phyloP scores from a whole-genome alignment of 1,284 basidiomycete genomes.

The Ganoderma resinaceum region DNA sequence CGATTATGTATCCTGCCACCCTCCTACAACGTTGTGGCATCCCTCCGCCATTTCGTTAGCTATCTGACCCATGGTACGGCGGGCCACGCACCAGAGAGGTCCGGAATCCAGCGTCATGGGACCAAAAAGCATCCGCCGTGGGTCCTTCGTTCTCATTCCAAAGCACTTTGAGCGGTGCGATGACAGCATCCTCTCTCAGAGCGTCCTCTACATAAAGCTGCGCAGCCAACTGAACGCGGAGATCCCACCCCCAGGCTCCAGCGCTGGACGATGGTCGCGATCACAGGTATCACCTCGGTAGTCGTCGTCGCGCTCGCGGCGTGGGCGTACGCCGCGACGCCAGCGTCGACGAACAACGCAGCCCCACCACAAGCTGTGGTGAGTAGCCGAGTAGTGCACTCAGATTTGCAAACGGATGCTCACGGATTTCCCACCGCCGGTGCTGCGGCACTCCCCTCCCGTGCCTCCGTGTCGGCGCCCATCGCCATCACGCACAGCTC shows the following conservation, averaged over 20 bases:
- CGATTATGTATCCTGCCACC: background rate
- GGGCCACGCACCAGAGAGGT: background rate
- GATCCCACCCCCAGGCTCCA: slow-evolving; percentile 5
- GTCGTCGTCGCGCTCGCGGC: slow-evolving; percentile 18
- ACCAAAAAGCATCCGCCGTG: slow-evolving; percentile 21
- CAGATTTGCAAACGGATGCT: slow-evolving; percentile 8
- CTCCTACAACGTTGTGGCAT: background rate
- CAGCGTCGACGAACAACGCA: slow-evolving; percentile 9
- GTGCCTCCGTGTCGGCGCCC: background rate
- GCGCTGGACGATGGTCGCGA: slow-evolving; percentile 21
- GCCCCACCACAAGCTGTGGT: slow-evolving; percentile 37
- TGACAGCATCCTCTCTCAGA: slow-evolving; percentile 16
- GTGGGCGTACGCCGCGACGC: slow-evolving; percentile 22
- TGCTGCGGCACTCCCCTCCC: background rate
- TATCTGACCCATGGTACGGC: background rate
- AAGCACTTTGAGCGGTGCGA: slow-evolving; percentile 8
- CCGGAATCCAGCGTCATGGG: slow-evolving; percentile 19
- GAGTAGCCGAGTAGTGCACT: slow-evolving; percentile 9
- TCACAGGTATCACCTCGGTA: slow-evolving; percentile 9
- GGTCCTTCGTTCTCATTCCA: slow-evolving; percentile 12
- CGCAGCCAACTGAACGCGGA: background rate
- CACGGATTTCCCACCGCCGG: background rate
- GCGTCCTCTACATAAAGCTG: slow-evolving; percentile 18
- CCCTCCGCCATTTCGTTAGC: too few relatives aligned
- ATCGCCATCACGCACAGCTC: slow-evolving; percentile 31